A percentile compares a stretch with the other conserved stretches of the same genome.
Evolutionary conservation across 108 stramenopile genomes (phyloP).

Genomic region (Nitzschia sp.): DNA sequence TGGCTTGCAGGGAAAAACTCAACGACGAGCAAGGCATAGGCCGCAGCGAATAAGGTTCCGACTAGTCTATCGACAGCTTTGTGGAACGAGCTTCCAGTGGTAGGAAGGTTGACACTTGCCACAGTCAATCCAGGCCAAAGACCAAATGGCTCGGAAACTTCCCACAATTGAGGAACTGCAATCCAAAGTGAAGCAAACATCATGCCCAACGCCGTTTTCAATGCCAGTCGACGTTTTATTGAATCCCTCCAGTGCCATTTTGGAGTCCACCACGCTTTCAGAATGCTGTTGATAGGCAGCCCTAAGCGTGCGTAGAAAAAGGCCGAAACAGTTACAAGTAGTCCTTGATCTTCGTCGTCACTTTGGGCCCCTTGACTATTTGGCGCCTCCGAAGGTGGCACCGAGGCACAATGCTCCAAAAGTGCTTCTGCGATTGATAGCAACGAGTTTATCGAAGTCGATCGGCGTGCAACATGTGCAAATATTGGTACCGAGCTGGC

Average conservation of each 20-base stretch:
- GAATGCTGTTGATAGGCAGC: not conserved
- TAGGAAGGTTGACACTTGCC: conserved; percentile 46
- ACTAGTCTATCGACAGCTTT: conserved; percentile 54
- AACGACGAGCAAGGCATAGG: conserved; percentile 38
- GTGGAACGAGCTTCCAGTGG: conserved; percentile 37
- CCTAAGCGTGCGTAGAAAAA: too few relatives aligned
- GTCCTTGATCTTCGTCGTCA: not conserved
- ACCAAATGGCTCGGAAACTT: conserved; percentile 36
- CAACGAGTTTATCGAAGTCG: conserved; percentile 31
- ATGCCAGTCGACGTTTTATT: conserved; percentile 35
- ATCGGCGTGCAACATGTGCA: conserved; percentile 32
- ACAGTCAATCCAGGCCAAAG: conserved; percentile 58
- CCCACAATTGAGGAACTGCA: conserved; percentile 41
- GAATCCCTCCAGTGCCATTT: conserved; percentile 42
- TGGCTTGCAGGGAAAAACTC: conserved; percentile 39
- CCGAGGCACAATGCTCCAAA: not conserved
- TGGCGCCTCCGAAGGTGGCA: not conserved
- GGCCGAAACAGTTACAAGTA: not conserved
- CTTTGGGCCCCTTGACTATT: not conserved
- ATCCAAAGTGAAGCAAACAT: conserved; percentile 48
- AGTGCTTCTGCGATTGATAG: conserved; percentile 22
- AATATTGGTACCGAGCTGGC: conserved; percentile 25
- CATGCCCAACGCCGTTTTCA: conserved; percentile 55
- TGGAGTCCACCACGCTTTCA: conserved; percentile 6
- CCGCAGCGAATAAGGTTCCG: conserved; percentile 52